Evolutionary conservation across 2,329 filamentous ascomycete genomes (phyloP).

Genomic region (Orbilia javanica): DNA sequence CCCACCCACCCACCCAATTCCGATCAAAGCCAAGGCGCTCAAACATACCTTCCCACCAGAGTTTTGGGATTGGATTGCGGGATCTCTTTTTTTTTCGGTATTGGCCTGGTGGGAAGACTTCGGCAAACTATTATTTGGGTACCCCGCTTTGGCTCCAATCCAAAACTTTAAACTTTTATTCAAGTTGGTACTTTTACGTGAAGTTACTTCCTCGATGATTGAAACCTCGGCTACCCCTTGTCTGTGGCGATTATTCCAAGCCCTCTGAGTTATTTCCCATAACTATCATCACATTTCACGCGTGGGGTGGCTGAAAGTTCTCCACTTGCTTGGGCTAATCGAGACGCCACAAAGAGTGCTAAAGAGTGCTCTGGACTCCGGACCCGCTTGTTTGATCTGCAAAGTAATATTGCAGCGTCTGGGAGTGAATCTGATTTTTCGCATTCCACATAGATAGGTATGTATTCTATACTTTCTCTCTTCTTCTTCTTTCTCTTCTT

Average conservation of each 20-base stretch:
- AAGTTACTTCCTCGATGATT: not conserved
- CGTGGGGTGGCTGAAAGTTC: slow-evolving; percentile 34
- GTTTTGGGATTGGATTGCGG: slow-evolving; percentile 35
- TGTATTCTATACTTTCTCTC: too few relatives aligned
- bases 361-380: not conserved
- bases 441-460: too few relatives aligned
- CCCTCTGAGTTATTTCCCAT: slow-evolving; percentile 30
- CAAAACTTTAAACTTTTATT: not conserved
- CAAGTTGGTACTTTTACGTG: slow-evolving; percentile 1
- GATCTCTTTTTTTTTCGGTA: slow-evolving; percentile 27
- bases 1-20: slow-evolving; percentile 18
- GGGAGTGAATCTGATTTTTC: not conserved
- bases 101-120: slow-evolving; percentile 27
- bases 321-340: slow-evolving; percentile 30
- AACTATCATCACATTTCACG: slow-evolving; percentile 25
- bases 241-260: not conserved
- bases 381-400: not conserved
- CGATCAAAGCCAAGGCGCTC: slow-evolving; percentile 18
- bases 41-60: slow-evolving; percentile 24
- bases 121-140: slow-evolving; percentile 28
- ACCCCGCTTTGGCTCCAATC: slow-evolving; percentile 44
- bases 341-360: slow-evolving; percentile 31
- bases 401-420: not conserved
- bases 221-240: not conserved
- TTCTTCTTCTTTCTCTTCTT: too few relatives aligned